A percentile compares a stretch with the other conserved stretches of the same genome.
phyloP scores from a whole-genome alignment of 352 stramenopile species.

The Phytopythium montanum region DNA sequence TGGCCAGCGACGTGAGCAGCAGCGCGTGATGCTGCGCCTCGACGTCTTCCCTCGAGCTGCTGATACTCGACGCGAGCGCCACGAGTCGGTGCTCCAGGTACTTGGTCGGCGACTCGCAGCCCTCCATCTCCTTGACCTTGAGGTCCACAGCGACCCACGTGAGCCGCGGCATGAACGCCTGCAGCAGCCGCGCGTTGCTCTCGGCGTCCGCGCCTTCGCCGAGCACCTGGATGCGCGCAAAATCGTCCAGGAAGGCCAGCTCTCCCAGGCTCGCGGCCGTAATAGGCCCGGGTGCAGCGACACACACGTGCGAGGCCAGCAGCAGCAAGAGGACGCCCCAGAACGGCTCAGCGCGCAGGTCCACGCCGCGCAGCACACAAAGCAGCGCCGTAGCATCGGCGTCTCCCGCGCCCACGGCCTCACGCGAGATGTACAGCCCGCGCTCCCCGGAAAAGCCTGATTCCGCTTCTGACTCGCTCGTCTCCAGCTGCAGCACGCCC shows the following conservation, averaged over 20 bases:
- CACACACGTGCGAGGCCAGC: slow-evolving; percentile 54
- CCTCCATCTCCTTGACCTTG: slow-evolving; percentile 79
- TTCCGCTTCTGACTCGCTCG: slow-evolving; percentile 8
- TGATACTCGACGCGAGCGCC: slow-evolving; percentile 14
- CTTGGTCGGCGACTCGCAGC: slow-evolving; percentile 47
- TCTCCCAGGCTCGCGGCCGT: slow-evolving; percentile 29
- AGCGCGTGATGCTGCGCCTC: slow-evolving; percentile 36
- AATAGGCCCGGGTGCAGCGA: slow-evolving; percentile 36
- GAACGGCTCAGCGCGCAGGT: slow-evolving; percentile 42
- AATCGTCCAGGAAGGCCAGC: slow-evolving; percentile 46
- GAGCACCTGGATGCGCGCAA: slow-evolving; percentile 44
- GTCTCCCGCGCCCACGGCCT: slow-evolving; percentile 34
- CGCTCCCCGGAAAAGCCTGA: slow-evolving; percentile 20
- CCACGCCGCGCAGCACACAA: slow-evolving; percentile 46
- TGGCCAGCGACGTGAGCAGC: slow-evolving; percentile 35
- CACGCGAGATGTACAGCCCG: slow-evolving; percentile 53
- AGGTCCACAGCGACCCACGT: slow-evolving; percentile 73
- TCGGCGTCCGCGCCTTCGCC: slow-evolving; percentile 17
- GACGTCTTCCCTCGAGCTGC: slow-evolving; percentile 27
- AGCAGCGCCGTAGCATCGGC: slow-evolving; percentile 49
- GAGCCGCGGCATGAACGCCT: slow-evolving; percentile 46
- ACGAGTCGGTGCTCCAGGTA: slow-evolving; percentile 72
- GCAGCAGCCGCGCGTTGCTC: slow-evolving; percentile 38
- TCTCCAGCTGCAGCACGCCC: slow-evolving; percentile 38
- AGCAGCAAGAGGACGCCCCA: slow-evolving; percentile 64